phyloP scores from a whole-genome alignment of 31 red algal genomes.

The Endocladia muricata region DNA sequence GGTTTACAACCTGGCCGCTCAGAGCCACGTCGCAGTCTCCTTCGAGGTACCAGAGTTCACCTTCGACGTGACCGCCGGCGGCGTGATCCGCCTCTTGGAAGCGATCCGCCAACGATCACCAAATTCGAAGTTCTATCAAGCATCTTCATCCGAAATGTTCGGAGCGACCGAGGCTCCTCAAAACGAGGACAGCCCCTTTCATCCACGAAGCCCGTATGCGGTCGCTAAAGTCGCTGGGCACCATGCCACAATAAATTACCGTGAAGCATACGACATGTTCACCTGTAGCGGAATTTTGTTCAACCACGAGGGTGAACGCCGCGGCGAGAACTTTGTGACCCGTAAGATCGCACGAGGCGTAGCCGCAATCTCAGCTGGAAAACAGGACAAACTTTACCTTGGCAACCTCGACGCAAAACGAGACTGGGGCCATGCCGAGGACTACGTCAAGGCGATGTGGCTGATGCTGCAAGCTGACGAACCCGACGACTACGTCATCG shows the following conservation, averaged over 20 bases:
- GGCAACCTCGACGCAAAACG: constrained; percentile 10
- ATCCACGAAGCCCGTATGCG: constrained; percentile 15
- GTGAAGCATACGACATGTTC: background rate
- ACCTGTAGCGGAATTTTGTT: constrained; percentile 3
- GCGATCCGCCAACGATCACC: background rate
- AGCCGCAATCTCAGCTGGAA: background rate
- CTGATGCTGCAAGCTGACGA: constrained; percentile 12
- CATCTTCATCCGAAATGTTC: background rate
- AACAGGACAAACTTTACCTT: background rate
- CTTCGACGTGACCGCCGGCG: background rate
- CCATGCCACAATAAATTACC: background rate
- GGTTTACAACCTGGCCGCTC: constrained; percentile 11
- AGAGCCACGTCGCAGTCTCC: constrained; percentile 8
- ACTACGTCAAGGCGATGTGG: constrained; percentile 13
- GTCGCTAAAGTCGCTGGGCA: background rate
- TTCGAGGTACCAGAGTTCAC: constrained; percentile 2
- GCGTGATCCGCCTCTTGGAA: background rate
- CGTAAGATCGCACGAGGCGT: constrained; percentile 2
- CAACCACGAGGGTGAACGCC: constrained; percentile 1
- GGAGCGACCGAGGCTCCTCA: background rate
- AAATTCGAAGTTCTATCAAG: background rate
- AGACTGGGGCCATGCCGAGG: constrained; percentile 13
- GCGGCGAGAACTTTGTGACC: constrained; percentile 13
- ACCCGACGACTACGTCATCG: constrained; percentile 22
- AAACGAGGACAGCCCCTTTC: background rate